phyloP scores from a whole-genome alignment of 1,284 basidiomycete species.

The Melampsora larici-populina region DNA sequence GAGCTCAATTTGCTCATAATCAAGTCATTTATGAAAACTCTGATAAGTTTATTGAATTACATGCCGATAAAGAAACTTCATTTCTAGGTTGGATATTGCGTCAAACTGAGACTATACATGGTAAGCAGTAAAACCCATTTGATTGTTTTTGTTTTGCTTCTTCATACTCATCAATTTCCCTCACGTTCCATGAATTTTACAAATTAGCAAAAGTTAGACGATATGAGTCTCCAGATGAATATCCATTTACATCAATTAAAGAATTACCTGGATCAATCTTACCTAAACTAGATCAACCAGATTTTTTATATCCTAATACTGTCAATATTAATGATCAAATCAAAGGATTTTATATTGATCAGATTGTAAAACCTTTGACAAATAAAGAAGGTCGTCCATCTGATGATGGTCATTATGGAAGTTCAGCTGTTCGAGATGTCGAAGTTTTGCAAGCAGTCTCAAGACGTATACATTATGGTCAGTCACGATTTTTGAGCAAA shows the following conservation, averaged over 20 bases:
- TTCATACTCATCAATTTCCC: slow-evolving; percentile 1
- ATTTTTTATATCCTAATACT: slow-evolving; percentile 67
- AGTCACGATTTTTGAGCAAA: background rate
- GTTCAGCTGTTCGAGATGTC: slow-evolving; percentile 86
- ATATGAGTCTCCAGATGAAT: slow-evolving; percentile 84
- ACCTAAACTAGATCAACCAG: slow-evolving; percentile 69
- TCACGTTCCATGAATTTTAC: background rate
- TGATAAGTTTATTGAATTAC: slow-evolving; percentile 62
- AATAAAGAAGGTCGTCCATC: slow-evolving; percentile 66
- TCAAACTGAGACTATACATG: slow-evolving; percentile 90
- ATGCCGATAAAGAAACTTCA: slow-evolving; percentile 73
- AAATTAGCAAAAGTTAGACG: slow-evolving; percentile 78
- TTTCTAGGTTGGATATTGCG: slow-evolving; percentile 88
- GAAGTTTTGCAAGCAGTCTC: slow-evolving; percentile 90
- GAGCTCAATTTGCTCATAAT: slow-evolving; percentile 94
- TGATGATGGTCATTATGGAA: slow-evolving; percentile 97
- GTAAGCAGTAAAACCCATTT: slow-evolving; percentile 60
- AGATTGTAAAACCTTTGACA: slow-evolving; percentile 79
- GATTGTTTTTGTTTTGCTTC: slow-evolving; percentile 4
- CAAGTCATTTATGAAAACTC: slow-evolving; percentile 72
- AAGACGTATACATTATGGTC: slow-evolving; percentile 95
- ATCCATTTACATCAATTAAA: slow-evolving; percentile 75
- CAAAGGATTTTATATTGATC: slow-evolving; percentile 76
- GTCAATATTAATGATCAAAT: slow-evolving; percentile 87
- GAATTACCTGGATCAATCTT: slow-evolving; percentile 80